phyloP scores from a whole-genome alignment of 495 filamentous ascomycete species.

The Aspergillus nanangensis region DNA sequence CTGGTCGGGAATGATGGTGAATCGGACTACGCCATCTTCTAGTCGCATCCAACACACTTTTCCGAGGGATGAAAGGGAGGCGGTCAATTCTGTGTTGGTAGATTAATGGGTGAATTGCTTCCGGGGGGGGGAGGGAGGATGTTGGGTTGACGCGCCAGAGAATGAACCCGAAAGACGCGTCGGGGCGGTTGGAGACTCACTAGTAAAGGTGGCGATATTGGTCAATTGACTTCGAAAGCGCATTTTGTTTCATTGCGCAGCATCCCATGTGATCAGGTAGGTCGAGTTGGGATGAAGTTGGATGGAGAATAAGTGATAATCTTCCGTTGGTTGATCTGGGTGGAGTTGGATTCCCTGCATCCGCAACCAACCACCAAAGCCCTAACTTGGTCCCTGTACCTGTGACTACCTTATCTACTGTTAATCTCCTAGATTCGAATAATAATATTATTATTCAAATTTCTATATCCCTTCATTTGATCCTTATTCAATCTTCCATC shows the following conservation, averaged over 20 bases:
- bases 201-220: conserved; percentile 81
- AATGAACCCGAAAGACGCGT: background rate
- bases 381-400: no score
- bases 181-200: conserved; percentile 40
- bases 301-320: no score
- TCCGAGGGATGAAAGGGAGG: conserved; percentile 80
- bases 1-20: conserved; percentile 90
- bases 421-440: no score
- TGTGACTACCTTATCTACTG: no score
- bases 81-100: conserved; percentile 62
- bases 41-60: conserved; percentile 93
- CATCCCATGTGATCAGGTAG: background rate
- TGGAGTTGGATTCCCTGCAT: no score
- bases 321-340: no score
- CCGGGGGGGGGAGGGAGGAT: background rate
- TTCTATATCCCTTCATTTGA: no score
- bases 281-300: background rate
- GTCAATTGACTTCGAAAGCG: conserved; percentile 75
- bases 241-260: conserved; percentile 45
- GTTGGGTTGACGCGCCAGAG: background rate
- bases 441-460: no score
- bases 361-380: no score
- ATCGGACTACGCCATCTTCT: conserved; percentile 77
- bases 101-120: background rate
- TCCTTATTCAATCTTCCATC: no score